phyloP scores from a whole-genome alignment of 2,329 filamentous ascomycete genomes.

The Podosphaera aphanis region DNA sequence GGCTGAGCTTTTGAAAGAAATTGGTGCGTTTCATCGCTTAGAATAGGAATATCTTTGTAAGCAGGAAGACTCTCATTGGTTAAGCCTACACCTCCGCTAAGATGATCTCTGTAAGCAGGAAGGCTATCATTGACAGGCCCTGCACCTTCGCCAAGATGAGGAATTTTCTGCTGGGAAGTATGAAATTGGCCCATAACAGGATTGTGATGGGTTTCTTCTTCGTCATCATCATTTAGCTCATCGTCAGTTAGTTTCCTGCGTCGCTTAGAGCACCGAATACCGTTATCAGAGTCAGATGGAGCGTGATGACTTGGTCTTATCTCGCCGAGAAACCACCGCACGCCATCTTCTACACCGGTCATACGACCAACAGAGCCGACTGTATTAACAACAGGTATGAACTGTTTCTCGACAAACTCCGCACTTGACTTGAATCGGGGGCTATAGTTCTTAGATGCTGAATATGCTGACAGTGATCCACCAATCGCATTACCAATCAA shows the following conservation, averaged over 20 bases:
- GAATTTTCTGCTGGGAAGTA: too few relatives aligned
- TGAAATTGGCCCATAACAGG: too few relatives aligned
- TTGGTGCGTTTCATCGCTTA: slow-evolving; percentile 37
- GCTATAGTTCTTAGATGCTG: slow-evolving; percentile 71
- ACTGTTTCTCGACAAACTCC: slow-evolving; percentile 72
- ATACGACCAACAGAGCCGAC: slow-evolving; percentile 63
- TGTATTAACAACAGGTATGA: slow-evolving; percentile 68
- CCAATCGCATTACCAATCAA: slow-evolving; percentile 68
- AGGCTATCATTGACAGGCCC: slow-evolving; percentile 7
- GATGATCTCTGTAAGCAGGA: slow-evolving; percentile 13
- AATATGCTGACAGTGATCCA: slow-evolving; percentile 65
- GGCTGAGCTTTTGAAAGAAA: slow-evolving; percentile 15
- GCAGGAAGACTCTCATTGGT: slow-evolving; percentile 57
- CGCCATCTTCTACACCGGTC: slow-evolving; percentile 69
- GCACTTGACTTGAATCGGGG: slow-evolving; percentile 73
- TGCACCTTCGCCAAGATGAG: background rate
- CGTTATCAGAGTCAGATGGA: slow-evolving; percentile 23
- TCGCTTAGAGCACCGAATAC: slow-evolving; percentile 27
- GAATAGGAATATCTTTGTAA: slow-evolving; percentile 58
- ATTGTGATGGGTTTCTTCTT: too few relatives aligned
- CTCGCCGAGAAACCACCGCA: slow-evolving; percentile 59
- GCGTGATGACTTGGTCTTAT: slow-evolving; percentile 16
- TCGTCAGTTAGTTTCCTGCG: slow-evolving; percentile 30
- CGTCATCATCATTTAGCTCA: too few relatives aligned
- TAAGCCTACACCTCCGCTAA: slow-evolving; percentile 13